These are phyloP conservation scores for Starmerella gropengiesseri DNA, from an alignment of 805 yeast species.

Conservation along the genomic window DNA sequence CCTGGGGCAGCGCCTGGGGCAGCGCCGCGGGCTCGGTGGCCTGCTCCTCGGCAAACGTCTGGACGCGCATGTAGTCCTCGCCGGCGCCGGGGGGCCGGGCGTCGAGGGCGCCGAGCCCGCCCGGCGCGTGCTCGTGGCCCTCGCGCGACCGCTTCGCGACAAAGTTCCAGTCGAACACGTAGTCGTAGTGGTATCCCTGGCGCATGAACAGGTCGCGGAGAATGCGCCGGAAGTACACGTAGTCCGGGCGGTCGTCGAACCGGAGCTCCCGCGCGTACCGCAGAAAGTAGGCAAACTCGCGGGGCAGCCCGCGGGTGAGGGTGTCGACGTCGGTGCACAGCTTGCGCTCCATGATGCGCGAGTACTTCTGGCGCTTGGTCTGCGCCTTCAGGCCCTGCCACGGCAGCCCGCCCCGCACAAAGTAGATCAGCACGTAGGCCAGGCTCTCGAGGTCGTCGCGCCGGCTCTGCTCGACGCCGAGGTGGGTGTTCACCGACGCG, in stretches of 20 bases:
- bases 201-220: slow-evolving; percentile 81
- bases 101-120: neutral
- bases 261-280: slow-evolving; percentile 80
- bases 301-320: slow-evolving; percentile 83
- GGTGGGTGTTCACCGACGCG: slow-evolving; percentile 88
- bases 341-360: slow-evolving; percentile 89
- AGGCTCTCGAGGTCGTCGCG: slow-evolving; percentile 92
- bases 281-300: slow-evolving; percentile 78
- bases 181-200: slow-evolving; percentile 84
- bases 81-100: neutral
- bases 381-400: slow-evolving; percentile 99
- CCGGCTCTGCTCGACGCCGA: slow-evolving; percentile 93
- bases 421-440: slow-evolving; percentile 88
- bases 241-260: slow-evolving; percentile 95
- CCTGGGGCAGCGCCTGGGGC: neutral
- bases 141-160: slow-evolving; percentile 16
- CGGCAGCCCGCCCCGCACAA: slow-evolving; percentile 90
- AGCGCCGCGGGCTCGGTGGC: slow-evolving; percentile 2
- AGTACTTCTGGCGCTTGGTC: slow-evolving; percentile 93
- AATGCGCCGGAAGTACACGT: slow-evolving; percentile 72
- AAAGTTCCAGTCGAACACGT: slow-evolving; percentile 82
- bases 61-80: slow-evolving; percentile 5
- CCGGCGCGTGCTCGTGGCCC: neutral
- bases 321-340: slow-evolving; percentile 79
- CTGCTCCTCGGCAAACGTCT: slow-evolving; percentile 3